Evolutionary conservation across 2,329 filamentous ascomycete species (phyloP).

Genomic region (Septoria petroselini): DNA sequence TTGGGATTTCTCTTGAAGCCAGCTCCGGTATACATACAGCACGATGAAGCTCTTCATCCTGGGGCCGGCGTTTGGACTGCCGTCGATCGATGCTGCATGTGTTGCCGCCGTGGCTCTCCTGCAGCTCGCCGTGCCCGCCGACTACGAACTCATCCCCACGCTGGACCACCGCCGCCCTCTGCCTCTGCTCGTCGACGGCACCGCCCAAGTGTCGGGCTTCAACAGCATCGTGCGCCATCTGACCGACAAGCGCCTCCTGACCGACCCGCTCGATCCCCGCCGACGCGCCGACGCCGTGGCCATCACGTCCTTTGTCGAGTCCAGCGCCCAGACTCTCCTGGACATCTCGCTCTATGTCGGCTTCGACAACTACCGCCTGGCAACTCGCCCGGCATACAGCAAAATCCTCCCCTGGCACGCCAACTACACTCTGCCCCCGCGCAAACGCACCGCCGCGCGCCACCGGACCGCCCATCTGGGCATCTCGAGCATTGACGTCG

Average conservation of each 20-base stretch:
- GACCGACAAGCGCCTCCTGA: constrained; percentile 26
- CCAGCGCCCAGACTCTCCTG: constrained; percentile 72
- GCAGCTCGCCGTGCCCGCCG: constrained; percentile 51
- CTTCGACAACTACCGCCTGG: constrained; percentile 75
- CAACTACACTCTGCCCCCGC: constrained; percentile 79
- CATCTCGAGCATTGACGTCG: constrained; percentile 47
- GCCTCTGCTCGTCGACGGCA: constrained; percentile 51
- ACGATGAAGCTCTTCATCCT: constrained; percentile 74
- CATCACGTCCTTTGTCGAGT: constrained; percentile 59
- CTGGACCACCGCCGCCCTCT: constrained; percentile 30
- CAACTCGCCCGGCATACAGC: constrained; percentile 78
- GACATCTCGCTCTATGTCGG: constrained; percentile 89
- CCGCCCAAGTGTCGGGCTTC: constrained; percentile 60
- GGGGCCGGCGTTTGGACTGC: constrained; percentile 82
- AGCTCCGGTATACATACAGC: neutral
- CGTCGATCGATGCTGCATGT: constrained; percentile 89
- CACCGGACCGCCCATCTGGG: constrained; percentile 57
- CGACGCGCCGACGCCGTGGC: constrained; percentile 43
- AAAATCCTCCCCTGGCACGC: constrained; percentile 78
- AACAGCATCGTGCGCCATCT: constrained; percentile 60
- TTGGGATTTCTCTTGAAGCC: too few species aligned
- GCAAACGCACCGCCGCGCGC: constrained; percentile 67
- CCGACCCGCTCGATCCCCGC: neutral
- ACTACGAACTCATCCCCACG: constrained; percentile 70
- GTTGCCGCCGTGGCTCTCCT: constrained; percentile 79